Base-by-base conservation (phyloP, 805 yeast genomes). In the Kazachstania kunashirensis region DNA sequence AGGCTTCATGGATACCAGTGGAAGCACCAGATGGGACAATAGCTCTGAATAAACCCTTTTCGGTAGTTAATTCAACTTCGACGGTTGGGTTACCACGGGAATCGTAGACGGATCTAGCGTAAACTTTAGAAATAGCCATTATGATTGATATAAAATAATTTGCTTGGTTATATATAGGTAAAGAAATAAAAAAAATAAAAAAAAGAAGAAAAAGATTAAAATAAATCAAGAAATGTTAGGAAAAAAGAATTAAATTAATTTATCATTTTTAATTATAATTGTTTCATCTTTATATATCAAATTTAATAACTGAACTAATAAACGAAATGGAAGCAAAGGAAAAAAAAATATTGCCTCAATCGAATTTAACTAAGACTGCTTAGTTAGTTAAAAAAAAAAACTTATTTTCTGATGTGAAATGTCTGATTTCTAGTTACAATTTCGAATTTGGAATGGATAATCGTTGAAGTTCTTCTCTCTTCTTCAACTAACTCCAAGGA, bases 81-180 rank as follows among this genome's bases (percentile, higher is more conserved):
- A 92, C 98, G 55, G 98, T 89, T 73, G 98, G 98, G 80, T 89
- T 92, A 72, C 97, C 97, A 73, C 98, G 85, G 59, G 97, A 89
- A 74, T 89, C 98, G 81, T 92, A 89, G 70, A 89, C 95, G 77
- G 78, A 82, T 73, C 98, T 88, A 60, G 97, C 84, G 68, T 73
- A 79, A 57, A 88, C 71, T 70, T 89, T 88, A 53, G 84, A 66
- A 60, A 84, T 76, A 55, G 95, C 81, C 95, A 84, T 84, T 64
- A 32, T 48, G 42, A 27, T 44, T 39, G 41, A 39, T 44, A 39
- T 28, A 30, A 39, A 33, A 33, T 40, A 30, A 33, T 37, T 41
- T 49, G 49, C 48, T 49, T 51, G 51, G 45, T 44, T 15, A 31
- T 28, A 31, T 43, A 31, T 14, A 30, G 36, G 6, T 8, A 27